Evolutionary conservation across 1,284 basidiomycete genomes (phyloP), one percentile per base, ranked within the genome.

Genomic region (Malassezia psittaci): DNA sequence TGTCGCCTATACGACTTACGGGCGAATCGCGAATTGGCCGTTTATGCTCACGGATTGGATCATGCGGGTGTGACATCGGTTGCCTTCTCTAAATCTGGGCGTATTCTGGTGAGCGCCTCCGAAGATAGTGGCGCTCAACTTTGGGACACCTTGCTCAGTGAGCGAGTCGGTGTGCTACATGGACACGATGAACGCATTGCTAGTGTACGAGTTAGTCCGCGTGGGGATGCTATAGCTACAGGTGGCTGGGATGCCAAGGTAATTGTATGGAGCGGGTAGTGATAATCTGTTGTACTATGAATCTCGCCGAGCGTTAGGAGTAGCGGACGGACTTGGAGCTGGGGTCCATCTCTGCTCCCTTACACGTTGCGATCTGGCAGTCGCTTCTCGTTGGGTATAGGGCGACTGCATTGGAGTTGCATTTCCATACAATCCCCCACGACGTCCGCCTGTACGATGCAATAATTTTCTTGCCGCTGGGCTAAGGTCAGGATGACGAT

Each of bases 101-200:
- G 94, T 58, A 87, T 99, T 67, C 82, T 99, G 45, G 96, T 98
- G 70, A 93, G 91, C 63, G 94, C 93, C 40, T 98, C 96, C 76
- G 94, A 99, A 76, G 93, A 98, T 77, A 96, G 93, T 87, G 96
- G 93, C 65, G 90, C 88, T 81, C 96, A 96, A 74, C 93, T 96
- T 45, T 98, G 93, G 93, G 93, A 99, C 75, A 96, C 91, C 40
- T 82, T 98, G 72, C 94, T 93, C 78, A 93, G 90, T 54, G 93
- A 98, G 77, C 85, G 93, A 54, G 90, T 96, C 34, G 93, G 93
- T 58, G 90, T 96, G 37, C 78, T 99, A 59, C 88, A 90, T 35
- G 93, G 91, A 12, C 94, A 98, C 75, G 93, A 98, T 80, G 96
- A 96, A 79, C 81, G 93, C 61, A 90, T 98, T 64, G 88, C 86